Evolutionary conservation across 495 filamentous ascomycete species (phyloP).

Genomic region (Pseudevernia furfuracea): DNA sequence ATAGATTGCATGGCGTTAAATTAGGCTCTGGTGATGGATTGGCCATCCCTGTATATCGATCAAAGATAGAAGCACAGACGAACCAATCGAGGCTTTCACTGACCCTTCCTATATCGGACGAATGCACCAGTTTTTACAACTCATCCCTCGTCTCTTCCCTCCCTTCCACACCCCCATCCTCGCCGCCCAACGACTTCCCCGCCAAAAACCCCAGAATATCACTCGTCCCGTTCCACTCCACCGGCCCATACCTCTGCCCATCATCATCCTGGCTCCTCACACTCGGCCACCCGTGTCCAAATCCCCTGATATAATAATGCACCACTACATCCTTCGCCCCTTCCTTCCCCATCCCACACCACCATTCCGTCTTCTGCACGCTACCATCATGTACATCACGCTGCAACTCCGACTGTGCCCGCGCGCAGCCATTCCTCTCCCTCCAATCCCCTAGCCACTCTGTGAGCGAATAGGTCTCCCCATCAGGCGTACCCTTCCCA

Average conservation of each 20-base stretch:
- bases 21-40: neutral
- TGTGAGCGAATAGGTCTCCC: constrained; percentile 5
- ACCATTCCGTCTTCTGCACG: constrained; percentile 9
- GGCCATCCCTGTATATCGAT: neutral
- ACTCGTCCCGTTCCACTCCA: constrained; percentile 4
- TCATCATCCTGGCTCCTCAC: constrained; percentile 8
- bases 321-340: constrained; percentile 5
- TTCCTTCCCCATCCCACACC: neutral
- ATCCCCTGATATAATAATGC: constrained; percentile 2
- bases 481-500: constrained; percentile 10
- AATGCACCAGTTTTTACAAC: neutral
- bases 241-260: constrained; percentile 3
- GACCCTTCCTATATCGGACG: neutral
- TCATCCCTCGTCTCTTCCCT: neutral
- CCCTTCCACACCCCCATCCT: neutral
- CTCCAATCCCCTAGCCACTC: constrained; percentile 6
- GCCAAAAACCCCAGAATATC: constrained; percentile 1
- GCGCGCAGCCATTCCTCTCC: constrained; percentile 3
- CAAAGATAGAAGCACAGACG: neutral
- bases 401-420: neutral
- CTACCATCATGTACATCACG: constrained; percentile 2
- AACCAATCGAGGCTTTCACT: neutral
- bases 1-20: neutral
- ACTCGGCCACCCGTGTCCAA: constrained; percentile 13
- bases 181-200: neutral